These are phyloP conservation scores for Ceriops decandra DNA, from an alignment of 345 rosid genomes.

Conservation along the genomic window DNA sequence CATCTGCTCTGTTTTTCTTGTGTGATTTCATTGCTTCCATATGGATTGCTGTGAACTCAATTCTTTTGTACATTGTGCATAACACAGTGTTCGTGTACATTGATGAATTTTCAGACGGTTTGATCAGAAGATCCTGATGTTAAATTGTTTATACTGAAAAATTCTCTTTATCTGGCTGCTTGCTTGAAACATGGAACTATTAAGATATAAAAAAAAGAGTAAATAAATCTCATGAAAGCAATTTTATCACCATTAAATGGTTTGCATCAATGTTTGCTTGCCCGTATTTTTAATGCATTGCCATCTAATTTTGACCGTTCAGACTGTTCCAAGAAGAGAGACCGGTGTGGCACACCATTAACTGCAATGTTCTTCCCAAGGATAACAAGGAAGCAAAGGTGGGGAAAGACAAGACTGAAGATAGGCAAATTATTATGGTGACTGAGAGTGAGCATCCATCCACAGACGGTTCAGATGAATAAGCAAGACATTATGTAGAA, in stretches of 20 bases:
- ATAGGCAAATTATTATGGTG: conserved; percentile 43
- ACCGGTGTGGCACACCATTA: conserved; percentile 79
- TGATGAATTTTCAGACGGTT: too few species aligned
- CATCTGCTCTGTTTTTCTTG: background rate
- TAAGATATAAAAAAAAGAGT: background rate
- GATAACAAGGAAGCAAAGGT: conserved; percentile 38
- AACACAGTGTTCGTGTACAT: too few species aligned
- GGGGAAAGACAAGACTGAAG: conserved; percentile 29
- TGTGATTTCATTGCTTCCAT: too few species aligned
- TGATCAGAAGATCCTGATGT: too few species aligned
- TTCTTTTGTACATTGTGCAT: too few species aligned
- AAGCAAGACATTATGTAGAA: background rate
- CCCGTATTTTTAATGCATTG: background rate
- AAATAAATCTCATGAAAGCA: background rate
- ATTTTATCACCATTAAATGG: background rate
- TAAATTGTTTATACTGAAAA: too few species aligned
- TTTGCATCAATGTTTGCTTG: background rate
- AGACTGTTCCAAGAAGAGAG: conserved; percentile 91
- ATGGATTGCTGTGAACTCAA: too few species aligned
- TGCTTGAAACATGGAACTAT: too few species aligned
- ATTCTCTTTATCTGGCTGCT: too few species aligned
- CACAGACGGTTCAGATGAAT: conserved; percentile 26
- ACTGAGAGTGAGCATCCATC: conserved; percentile 33
- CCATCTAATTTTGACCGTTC: conserved; percentile 18
- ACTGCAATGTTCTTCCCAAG: conserved; percentile 65